These are phyloP conservation scores for Conticribra weissflogii DNA, from an alignment of 108 stramenopile species.

Conservation along the genomic window DNA sequence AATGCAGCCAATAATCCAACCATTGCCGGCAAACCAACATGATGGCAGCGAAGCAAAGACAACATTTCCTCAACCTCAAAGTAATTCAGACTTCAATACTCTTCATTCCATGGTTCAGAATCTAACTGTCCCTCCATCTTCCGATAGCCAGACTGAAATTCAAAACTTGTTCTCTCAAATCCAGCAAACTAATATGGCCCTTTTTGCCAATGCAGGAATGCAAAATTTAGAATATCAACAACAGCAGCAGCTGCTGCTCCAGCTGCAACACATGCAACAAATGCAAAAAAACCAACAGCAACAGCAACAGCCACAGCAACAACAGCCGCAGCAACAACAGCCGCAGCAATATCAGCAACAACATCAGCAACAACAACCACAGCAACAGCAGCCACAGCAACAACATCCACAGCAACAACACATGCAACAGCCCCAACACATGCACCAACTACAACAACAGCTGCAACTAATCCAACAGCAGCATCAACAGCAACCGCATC, in stretches of 20 bases:
- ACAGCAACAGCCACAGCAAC: background rate
- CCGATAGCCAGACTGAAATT: too few species aligned
- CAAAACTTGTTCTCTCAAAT: background rate
- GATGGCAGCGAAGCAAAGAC: background rate
- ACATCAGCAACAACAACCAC: too few species aligned
- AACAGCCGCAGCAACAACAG: background rate
- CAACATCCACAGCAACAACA: background rate
- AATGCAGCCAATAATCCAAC: background rate
- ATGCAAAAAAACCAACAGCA: background rate
- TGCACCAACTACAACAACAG: too few species aligned
- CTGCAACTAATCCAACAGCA: too few species aligned
- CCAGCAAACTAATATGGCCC: background rate
- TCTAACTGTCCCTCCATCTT: too few species aligned
- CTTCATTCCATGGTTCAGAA: too few species aligned
- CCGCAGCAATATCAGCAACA: background rate
- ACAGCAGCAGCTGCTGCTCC: background rate
- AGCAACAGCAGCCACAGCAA: background rate
- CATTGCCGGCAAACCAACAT: background rate
- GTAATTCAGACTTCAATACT: too few species aligned
- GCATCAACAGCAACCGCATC: too few species aligned
- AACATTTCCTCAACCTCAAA: too few species aligned
- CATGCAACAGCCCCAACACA: background rate
- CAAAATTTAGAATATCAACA: background rate
- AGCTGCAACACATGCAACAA: background rate
- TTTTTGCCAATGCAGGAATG: background rate